Evolutionary conservation across 345 rosid species (phyloP), one percentile per base, ranked within the genome.

Genomic region (Boechera stricta): DNA sequence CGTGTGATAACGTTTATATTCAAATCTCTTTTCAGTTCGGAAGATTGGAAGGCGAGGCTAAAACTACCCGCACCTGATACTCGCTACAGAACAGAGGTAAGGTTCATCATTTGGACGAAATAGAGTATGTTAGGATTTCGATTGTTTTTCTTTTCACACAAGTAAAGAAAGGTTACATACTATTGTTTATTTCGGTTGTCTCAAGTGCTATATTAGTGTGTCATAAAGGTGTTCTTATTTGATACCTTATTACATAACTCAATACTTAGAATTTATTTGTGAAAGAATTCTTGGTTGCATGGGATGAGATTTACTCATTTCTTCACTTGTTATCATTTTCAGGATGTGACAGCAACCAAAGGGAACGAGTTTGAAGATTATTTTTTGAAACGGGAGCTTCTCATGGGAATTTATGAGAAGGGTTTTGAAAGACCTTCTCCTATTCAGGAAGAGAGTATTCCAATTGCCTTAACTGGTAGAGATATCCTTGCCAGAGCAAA

Each of bases 351-450:
- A 44, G 98, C 98, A 13, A 92, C 98, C 1, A 92, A 92, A 67
- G 96, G 98, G 80, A 92, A 92, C 63, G 98, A 92, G 75, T 92
- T 92, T 51, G 98, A 92, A 83, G 98, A 92, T 78, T 92, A 92
- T 71, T 92, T 92, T 81, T 77, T 92, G 79, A 92, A 92, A 71
- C 84, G 98, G 0, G 98, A 92, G 74, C 90, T 92, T 69, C 91
- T 92, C 53, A 92, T 92, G 98, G 98, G 92, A 70, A 92, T 92
- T 42, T 92, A 89, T 39, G 98, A 92, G 88, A 92, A 92, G 83
- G 98, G 98, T 35, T 92, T 92, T 83, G 98, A 92, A 81, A 85
- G 96, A 68, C 98, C 98, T 72, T 92, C 98, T 74, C 98, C 98
- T n/a, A 92, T 92, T 74, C 98, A 92, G 55, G 98, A 92, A 87